Base-by-base conservation (phyloP, 2,329 filamentous ascomycete species). In the Sarocladium oryzae region DNA sequence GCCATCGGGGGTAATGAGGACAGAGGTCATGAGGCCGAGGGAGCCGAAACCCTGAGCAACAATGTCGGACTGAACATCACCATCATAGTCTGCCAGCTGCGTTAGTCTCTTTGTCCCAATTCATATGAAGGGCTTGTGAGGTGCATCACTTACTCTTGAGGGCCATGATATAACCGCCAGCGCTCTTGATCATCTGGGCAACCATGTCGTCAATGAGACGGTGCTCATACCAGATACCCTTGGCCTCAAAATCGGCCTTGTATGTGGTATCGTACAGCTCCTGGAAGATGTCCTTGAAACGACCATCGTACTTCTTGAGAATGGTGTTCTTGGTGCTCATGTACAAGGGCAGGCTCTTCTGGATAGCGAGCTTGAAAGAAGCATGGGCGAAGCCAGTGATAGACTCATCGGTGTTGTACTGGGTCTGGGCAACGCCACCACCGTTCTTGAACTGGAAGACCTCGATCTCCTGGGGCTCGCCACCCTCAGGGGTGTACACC, bases 321-420 rank as follows among this genome's bases (percentile, higher is more conserved):
- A 99, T 99, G 61, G 93, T 99, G 81, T 97, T 97, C 86, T 99
- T 99, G 73, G 93, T 99, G 81, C 89, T 96, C 92, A 97, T 95
- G 79, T 97, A 99, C 64, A 99, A 78, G n/a, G 93, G 93, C 59
- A 95, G 77, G 57, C 77, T 77, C 81, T 96, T 93, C 70, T 82
- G 78, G 41, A 97, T 75, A 30, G 93, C 92, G 60, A 96, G 82
- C 84, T 96, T 95, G 84, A 99, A 97, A 60, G 85, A 91, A 56
- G 93, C 88, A 68, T 97, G 93, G 52, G 93, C 93, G 65, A 99
- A 99, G 55, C 93, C 93, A 51, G 78, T 75, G 70, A 99, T 99
- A 66, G 88, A 93, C 69, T 96, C 93, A 64, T 93, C 85, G 23
- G 93, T 97, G 82, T 99, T 99, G 81, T 97, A 99, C 78, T 96